phyloP scores from a whole-genome alignment of 2,329 filamentous ascomycete genomes.

The Trichoderma simmonsii region DNA sequence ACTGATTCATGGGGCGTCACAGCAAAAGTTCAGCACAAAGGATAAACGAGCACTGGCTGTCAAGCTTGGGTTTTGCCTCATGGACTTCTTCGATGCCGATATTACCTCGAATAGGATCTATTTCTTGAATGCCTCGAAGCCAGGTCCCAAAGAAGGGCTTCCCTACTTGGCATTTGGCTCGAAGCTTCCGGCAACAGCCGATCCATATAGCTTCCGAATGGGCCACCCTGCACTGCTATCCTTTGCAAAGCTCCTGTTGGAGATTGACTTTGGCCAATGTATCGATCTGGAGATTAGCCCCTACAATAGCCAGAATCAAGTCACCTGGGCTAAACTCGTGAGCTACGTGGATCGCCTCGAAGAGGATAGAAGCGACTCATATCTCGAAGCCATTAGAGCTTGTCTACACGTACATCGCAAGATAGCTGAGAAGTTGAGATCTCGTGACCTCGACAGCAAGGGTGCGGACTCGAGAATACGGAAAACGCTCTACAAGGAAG shows the following conservation, averaged over 20 bases:
- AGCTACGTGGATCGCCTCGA: neutral
- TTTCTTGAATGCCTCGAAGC: neutral
- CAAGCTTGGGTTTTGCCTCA: constrained; percentile 16
- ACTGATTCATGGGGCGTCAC: neutral
- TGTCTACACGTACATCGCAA: constrained; percentile 7
- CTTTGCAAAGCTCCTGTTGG: neutral
- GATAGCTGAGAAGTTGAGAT: neutral
- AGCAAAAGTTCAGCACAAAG: neutral
- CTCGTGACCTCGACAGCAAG: neutral
- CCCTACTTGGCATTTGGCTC: constrained; percentile 3
- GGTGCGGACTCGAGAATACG: constrained; percentile 7
- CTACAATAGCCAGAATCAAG: neutral
- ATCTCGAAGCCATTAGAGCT: constrained; percentile 7
- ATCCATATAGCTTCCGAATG: neutral
- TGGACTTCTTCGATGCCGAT: constrained; percentile 20
- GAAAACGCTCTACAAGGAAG: constrained; percentile 2
- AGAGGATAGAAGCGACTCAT: constrained; percentile 10
- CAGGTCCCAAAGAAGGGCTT: neutral
- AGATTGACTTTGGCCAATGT: neutral
- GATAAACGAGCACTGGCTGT: constrained; percentile 18
- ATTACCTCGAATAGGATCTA: constrained; percentile 12
- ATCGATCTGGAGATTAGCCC: neutral
- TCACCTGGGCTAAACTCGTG: neutral
- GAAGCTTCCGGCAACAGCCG: neutral
- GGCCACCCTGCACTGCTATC: constrained; percentile 1